Base-by-base conservation (phyloP, 352 stramenopile species). In the Globisporangium polare region DNA sequence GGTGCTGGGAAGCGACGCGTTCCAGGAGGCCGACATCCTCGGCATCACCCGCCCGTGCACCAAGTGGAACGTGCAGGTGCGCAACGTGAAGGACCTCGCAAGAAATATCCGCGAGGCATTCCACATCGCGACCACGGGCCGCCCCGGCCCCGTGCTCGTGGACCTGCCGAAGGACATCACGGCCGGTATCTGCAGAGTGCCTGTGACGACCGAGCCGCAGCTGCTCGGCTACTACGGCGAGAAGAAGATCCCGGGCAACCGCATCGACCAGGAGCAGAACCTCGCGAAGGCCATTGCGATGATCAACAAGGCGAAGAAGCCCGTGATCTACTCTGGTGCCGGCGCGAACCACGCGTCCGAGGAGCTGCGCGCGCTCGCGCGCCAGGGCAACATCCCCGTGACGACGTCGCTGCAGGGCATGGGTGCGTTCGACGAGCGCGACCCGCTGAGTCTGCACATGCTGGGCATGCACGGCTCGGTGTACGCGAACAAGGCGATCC, bases 1-100 rank as follows among this genome's bases (percentile, higher is more conserved):
- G 7, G 94, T 97, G 62, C 90, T 97, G 10, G 76, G 82, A 49
- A 95, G 75, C 56, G 94, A 98, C 75, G 94, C 94, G 31, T 98
- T 98, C 74, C 94, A 98, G 67, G 89, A 91, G 51, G 85, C 86
- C 26, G 86, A 95, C 61, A 78, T 95, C 35, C 56, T 95, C 55
- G 86, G 86, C 43, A 95, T 92, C 77, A 97, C 68, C 41, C 86
- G 78, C 20, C 92, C 93, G 26, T 97, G 90, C 67, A 98, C 94
- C 63, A 98, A 98, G 85, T 98, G 93, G 93, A 98, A 97, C 65
- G 95, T 98, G 66, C 92, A 98, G 70, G 96, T 98, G 69, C 97
- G 96, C 58, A 90, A 90, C 71, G 91, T 98, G 24, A 96, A 96
- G 47, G 95, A 98, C 68, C 73, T 98, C 59, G 94, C 95, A 9